Evolutionary conservation across 371 early-diverging fungal species (phyloP).

Genomic region (Rhizopus delemar): DNA sequence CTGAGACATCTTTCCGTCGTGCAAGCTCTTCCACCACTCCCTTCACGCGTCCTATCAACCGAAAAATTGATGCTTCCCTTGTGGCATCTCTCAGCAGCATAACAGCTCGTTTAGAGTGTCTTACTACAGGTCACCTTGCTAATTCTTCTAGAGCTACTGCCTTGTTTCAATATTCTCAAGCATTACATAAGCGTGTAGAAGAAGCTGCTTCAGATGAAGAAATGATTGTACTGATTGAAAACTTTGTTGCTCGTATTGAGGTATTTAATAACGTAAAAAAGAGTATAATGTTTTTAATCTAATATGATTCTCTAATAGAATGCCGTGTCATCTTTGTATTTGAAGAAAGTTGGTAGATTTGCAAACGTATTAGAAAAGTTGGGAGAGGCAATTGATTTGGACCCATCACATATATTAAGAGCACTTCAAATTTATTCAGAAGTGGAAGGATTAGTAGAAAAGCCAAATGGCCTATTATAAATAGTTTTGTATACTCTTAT

Average conservation of each 20-base stretch:
- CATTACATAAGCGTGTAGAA: slow-evolving; percentile 37
- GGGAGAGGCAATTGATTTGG: slow-evolving; percentile 57
- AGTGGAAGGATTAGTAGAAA: slow-evolving; percentile 22
- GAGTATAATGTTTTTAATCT: not conserved
- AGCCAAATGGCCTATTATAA: slow-evolving; percentile 9
- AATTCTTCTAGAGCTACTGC: not conserved
- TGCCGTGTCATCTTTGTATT: slow-evolving; percentile 56
- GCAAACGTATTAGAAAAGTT: slow-evolving; percentile 57
- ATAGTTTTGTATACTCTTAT: slow-evolving; percentile 3
- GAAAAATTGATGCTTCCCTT: slow-evolving; percentile 42
- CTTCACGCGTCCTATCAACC: not conserved
- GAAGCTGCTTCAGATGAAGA: slow-evolving; percentile 61
- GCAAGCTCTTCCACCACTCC: not conserved
- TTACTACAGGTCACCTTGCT: slow-evolving; percentile 38
- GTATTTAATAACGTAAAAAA: slow-evolving; percentile 19
- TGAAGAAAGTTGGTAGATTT: slow-evolving; percentile 58
- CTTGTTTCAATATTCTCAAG: slow-evolving; percentile 13
- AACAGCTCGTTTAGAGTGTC: slow-evolving; percentile 57
- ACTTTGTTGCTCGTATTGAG: slow-evolving; percentile 63
- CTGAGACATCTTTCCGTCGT: not conserved
- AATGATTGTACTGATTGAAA: slow-evolving; percentile 55
- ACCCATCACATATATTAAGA: slow-evolving; percentile 58
- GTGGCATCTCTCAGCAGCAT: slow-evolving; percentile 48
- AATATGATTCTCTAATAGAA: slow-evolving; percentile 44
- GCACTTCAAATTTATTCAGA: slow-evolving; percentile 65